Evolutionary conservation across 1,139 yeast species (phyloP), one percentile per base, ranked within the genome.

Genomic region (Saccharomycopsis hybrid): DNA sequence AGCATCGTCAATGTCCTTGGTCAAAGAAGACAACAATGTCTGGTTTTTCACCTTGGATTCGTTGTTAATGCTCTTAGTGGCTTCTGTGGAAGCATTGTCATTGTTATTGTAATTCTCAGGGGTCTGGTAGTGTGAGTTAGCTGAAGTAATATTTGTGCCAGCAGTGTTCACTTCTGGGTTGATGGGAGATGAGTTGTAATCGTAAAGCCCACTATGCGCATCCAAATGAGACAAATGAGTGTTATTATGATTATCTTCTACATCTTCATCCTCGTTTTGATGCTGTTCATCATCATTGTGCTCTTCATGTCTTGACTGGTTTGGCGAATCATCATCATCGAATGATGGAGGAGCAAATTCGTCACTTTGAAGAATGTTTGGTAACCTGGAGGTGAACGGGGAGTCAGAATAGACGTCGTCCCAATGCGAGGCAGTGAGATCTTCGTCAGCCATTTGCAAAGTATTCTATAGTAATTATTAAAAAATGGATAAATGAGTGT

Each of bases 21-120:
- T 64, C 24, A 70, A 58, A 1, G 67, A 56, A 2, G 68, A 62
- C 11, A 70, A 44, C 8, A 67, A 57, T 8, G 53, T 41, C 27
- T 53, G 56, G 55, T 55, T 59, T 57, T 49, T 58, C 55, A 37
- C 57, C 50, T 30, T 57, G 51, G 39, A 47, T 18, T 44, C 51
- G 25, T 32, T 43, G 24, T 43, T 40, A n/a, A 44, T 40, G 18
- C 48, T 44, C 28, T 48, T 48, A 4, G 51, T 44, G 29, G 51
- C 48, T 45, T 48, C 51, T n/a, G 39, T 48, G 25, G 48, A 48
- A 4, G 45, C 48, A 41, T 44, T 32, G 24, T 48, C 51, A 18
- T 37, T 27, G 13, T 18, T 43, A 25, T 43, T 11, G 3, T 8
- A 8, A 7, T 36, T 18, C 4, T 9, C 7, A 7, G 7, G 39